A percentile compares a stretch with the other conserved stretches of the same genome.
Evolutionary conservation across 2,329 filamentous ascomycete genomes (phyloP).

Genomic region (Apiospora sp.): DNA sequence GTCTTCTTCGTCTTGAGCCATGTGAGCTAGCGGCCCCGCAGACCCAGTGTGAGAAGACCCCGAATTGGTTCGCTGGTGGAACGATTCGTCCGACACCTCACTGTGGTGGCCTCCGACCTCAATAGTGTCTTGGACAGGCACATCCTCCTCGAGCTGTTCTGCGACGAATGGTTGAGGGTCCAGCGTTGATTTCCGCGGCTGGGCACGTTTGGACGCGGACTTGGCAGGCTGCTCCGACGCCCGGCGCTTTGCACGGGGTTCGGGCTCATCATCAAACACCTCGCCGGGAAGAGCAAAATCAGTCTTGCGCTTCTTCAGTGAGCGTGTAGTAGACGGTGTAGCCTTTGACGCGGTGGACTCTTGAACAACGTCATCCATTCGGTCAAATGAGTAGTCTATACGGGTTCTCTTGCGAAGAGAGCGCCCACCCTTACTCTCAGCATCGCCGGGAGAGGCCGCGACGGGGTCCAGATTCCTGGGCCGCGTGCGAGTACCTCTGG

Average conservation of each 20-base stretch:
- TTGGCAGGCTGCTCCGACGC: slow-evolving; percentile 42
- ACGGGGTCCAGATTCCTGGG: slow-evolving; percentile 50
- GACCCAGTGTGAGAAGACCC: slow-evolving; percentile 37
- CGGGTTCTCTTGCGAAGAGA: slow-evolving; percentile 64
- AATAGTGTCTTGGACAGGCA: slow-evolving; percentile 65
- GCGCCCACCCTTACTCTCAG: slow-evolving; percentile 63
- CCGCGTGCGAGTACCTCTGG: slow-evolving; percentile 52
- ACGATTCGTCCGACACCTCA: slow-evolving; percentile 43
- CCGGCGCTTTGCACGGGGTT: slow-evolving; percentile 39
- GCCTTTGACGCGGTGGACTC: slow-evolving; percentile 36
- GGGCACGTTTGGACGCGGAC: slow-evolving; percentile 36
- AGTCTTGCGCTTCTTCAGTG: slow-evolving; percentile 42
- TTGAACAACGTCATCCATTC: slow-evolving; percentile 55
- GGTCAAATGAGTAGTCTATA: slow-evolving; percentile 64
- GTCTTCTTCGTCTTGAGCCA: slow-evolving; percentile 18
- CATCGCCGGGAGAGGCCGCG: slow-evolving; percentile 52
- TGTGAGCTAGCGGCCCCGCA: slow-evolving; percentile 28
- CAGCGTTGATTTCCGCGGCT: slow-evolving; percentile 38
- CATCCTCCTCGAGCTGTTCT: slow-evolving; percentile 48
- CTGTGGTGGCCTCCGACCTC: slow-evolving; percentile 58
- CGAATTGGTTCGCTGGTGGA: slow-evolving; percentile 42
- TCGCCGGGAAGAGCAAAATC: slow-evolving; percentile 36
- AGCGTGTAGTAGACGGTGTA: slow-evolving; percentile 37
- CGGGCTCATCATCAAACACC: slow-evolving; percentile 38
- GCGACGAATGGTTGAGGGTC: slow-evolving; percentile 39